phyloP scores from a whole-genome alignment of 2,329 filamentous ascomycete genomes.

The Nothomitra cinnamomea region DNA sequence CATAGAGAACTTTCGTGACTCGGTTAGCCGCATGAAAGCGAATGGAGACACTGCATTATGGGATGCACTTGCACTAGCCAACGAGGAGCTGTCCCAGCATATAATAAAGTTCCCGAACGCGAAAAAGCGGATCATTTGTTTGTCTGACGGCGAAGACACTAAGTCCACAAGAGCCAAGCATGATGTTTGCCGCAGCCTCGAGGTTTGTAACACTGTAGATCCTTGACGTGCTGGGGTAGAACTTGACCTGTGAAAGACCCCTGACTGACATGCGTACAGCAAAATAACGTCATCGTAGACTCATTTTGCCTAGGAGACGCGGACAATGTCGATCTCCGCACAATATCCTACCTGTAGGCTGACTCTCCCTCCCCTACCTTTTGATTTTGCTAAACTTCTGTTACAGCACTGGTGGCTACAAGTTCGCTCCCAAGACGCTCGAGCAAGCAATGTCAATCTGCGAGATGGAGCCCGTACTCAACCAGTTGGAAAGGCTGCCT shows the following conservation, averaged over 20 bases:
- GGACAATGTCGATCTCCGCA: constrained; percentile 15
- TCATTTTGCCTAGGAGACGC: constrained; percentile 19
- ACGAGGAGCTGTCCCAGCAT: constrained; percentile 18
- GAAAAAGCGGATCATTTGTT: constrained; percentile 21
- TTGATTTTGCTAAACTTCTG: too few relatives aligned
- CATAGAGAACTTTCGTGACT: constrained; percentile 21
- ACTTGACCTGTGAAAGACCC: too few relatives aligned
- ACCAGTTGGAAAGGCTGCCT: constrained; percentile 18
- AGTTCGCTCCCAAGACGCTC: constrained; percentile 19
- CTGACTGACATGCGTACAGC: too few relatives aligned
- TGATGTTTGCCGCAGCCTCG: constrained; percentile 12
- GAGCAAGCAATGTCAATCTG: constrained; percentile 21
- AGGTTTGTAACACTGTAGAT: too few relatives aligned
- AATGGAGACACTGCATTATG: constrained; percentile 21
- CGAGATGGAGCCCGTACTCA: constrained; percentile 23
- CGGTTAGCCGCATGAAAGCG: constrained; percentile 16
- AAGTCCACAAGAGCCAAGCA: constrained; percentile 14
- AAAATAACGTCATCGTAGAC: constrained; percentile 19
- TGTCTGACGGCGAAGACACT: constrained; percentile 22
- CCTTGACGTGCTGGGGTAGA: constrained; percentile 6
- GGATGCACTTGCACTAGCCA: constrained; percentile 20
- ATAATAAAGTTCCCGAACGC: constrained; percentile 18
- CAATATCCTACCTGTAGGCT: constrained; percentile 15
- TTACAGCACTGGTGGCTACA: constrained; percentile 16
- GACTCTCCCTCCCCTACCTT: too few relatives aligned